Conservation (phyloP, 148 eudicot genomes). For the Arctostaphylos glauca region DNA sequence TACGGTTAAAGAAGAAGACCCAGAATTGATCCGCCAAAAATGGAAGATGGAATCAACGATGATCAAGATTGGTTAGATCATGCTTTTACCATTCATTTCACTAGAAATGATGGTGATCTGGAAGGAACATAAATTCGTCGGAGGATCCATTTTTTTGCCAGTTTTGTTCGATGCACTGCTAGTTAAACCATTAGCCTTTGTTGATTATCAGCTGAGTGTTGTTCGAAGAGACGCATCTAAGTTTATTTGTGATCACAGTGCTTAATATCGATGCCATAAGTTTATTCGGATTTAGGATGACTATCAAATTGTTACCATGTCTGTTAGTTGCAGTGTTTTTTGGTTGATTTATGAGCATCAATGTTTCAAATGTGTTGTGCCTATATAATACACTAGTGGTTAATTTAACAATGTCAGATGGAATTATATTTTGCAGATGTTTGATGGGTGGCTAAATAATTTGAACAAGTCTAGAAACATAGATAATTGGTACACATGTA, state of each 20-base stretch:
- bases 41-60: not conserved
- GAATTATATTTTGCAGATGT: too few relatives aligned
- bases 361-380: not conserved
- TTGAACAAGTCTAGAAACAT: too few relatives aligned
- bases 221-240: too few relatives aligned
- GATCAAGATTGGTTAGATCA: not conserved
- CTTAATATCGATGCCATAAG: not conserved
- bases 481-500: too few relatives aligned
- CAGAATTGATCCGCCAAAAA: constrained; percentile 2
- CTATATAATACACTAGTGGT: too few relatives aligned
- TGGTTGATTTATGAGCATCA: not conserved
- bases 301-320: not conserved
- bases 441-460: too few relatives aligned
- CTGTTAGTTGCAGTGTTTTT: not conserved
- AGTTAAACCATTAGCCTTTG: not conserved
- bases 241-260: not conserved
- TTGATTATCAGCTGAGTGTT: not conserved
- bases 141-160: not conserved
- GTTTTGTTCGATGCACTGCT: not conserved
- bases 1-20: not conserved
- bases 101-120: not conserved
- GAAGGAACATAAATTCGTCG: not conserved
- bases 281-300: not conserved
- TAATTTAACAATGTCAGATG: too few relatives aligned
- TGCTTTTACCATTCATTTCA: not conserved